These are phyloP conservation scores for Herpetomonas muscarum DNA, from an alignment of 208 protist genomes.

Conservation along the genomic window DNA sequence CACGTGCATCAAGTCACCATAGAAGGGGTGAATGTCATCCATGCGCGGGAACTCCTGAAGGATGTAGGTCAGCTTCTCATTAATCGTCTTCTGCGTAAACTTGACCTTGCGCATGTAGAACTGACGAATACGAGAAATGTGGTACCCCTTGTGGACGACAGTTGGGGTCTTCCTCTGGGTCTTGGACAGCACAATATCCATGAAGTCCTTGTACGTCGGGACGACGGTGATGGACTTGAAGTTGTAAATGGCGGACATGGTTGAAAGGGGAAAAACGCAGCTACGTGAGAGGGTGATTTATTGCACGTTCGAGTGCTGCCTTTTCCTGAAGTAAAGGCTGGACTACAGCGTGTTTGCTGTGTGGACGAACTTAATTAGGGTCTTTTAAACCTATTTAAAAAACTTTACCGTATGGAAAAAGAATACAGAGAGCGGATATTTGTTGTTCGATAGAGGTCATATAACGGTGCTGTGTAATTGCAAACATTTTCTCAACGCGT, in stretches of 20 bases:
- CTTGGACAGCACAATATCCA: constrained; percentile 99
- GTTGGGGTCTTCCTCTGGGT: constrained; percentile 99
- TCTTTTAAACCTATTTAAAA: no score
- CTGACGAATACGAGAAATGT: constrained; percentile 98
- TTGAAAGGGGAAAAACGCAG: constrained; percentile 1
- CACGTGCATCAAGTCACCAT: constrained; percentile 99
- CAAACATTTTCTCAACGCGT: no score
- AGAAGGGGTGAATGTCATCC: constrained; percentile 99
- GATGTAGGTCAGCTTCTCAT: constrained; percentile 97
- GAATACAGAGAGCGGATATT: no score
- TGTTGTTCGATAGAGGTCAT: no score
- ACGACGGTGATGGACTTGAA: constrained; percentile 98
- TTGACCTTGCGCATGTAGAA: constrained; percentile 99
- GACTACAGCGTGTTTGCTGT: no score
- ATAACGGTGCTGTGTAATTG: no score
- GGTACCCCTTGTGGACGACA: constrained; percentile 99
- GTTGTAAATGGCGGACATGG: constrained; percentile 94
- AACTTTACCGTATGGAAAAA: no score
- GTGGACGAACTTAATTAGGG: no score
- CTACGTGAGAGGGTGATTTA: no score
- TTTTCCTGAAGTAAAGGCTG: no score
- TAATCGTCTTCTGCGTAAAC: constrained; percentile 97
- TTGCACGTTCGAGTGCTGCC: no score
- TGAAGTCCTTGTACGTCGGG: constrained; percentile 98
- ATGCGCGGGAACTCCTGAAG: constrained; percentile 96